These are phyloP conservation scores for Jatropha multifida DNA, from an alignment of 441 rosid genomes.

Conservation along the genomic window DNA sequence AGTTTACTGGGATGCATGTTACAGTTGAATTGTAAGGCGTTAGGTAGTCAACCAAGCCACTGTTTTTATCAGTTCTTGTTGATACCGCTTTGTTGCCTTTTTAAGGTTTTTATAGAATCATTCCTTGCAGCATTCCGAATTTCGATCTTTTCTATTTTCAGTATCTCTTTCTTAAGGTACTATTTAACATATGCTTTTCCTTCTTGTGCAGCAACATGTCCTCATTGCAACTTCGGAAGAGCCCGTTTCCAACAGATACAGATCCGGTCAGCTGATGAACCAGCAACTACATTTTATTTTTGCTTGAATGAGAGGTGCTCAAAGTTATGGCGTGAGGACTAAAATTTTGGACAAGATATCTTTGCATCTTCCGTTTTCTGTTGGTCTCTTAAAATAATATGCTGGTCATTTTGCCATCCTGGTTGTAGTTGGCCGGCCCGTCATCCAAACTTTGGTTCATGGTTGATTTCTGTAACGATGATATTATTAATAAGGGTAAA, in stretches of 20 bases:
- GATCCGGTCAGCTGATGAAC: conserved; percentile 70
- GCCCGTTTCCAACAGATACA: conserved; percentile 52
- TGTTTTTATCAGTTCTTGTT: background rate
- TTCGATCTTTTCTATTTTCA: background rate
- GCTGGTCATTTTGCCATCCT: too few species aligned
- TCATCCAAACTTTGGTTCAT: background rate
- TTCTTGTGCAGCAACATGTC: conserved; percentile 49
- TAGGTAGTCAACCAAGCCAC: background rate
- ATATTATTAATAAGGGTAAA: background rate
- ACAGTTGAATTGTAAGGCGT: background rate
- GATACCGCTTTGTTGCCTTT: background rate
- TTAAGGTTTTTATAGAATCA: too few species aligned
- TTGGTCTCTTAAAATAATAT: too few species aligned
- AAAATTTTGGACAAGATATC: background rate
- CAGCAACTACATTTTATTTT: conserved; percentile 57
- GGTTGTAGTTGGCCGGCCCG: too few species aligned
- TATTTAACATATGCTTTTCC: background rate
- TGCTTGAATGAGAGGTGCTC: conserved; percentile 52
- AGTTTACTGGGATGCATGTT: background rate
- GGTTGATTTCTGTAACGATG: background rate
- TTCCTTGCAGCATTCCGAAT: background rate
- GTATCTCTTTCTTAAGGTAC: background rate
- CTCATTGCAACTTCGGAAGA: conserved; percentile 51
- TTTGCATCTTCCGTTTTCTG: too few species aligned
- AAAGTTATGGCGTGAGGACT: conserved; percentile 50